These are phyloP conservation scores for Oxytropis ochrocephala DNA, from an alignment of 306 rosid species.

Conservation along the genomic window DNA sequence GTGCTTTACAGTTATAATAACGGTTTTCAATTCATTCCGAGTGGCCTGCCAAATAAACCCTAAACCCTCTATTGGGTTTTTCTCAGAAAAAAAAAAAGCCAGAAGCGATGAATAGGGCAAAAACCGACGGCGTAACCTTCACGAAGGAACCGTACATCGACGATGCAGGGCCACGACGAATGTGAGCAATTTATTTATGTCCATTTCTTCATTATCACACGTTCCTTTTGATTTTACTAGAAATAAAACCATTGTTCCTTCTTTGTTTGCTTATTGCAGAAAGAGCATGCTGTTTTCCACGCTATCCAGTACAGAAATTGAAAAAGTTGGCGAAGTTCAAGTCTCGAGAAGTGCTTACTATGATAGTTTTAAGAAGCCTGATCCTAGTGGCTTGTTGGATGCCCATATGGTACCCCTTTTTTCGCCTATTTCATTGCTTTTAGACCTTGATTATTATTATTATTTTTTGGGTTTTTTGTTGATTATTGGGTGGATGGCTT, in stretches of 20 bases:
- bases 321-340: slow-evolving; percentile 66
- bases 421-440: not conserved
- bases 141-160: slow-evolving; percentile 77
- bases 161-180: slow-evolving; percentile 56
- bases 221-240: not conserved
- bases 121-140: slow-evolving; percentile 41
- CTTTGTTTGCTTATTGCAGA: slow-evolving; percentile 35
- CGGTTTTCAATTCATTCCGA: too few species aligned
- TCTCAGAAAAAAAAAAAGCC: not conserved
- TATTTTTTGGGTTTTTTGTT: not conserved
- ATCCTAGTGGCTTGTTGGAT: slow-evolving; percentile 69
- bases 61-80: not conserved
- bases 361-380: slow-evolving; percentile 31
- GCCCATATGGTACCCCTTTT: slow-evolving; percentile 54
- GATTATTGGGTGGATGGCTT: not conserved
- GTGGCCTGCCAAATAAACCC: not conserved
- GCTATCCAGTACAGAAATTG: slow-evolving; percentile 60
- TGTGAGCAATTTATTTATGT: slow-evolving; percentile 30
- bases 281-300: slow-evolving; percentile 53
- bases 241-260: not conserved
- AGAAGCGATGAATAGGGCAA: slow-evolving; percentile 32
- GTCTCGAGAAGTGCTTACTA: slow-evolving; percentile 52
- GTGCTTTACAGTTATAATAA: too few species aligned
- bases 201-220: not conserved
- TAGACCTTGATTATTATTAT: not conserved